Evolutionary conservation across 306 rosid genomes (phyloP), one percentile per base, ranked within the genome.

Genomic region (Cicer bijugum): DNA sequence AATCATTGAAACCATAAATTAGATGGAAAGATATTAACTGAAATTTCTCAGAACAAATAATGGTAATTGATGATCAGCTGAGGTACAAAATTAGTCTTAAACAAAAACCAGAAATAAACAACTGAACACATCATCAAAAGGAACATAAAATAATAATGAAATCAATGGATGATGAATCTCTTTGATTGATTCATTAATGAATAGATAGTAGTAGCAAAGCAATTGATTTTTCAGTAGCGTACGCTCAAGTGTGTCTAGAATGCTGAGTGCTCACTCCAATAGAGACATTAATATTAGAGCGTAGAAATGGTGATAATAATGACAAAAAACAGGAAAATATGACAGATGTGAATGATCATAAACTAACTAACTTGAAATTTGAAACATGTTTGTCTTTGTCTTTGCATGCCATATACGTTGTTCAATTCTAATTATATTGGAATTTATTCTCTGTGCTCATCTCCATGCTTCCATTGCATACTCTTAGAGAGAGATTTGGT

Each of bases 331-430:
- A 75, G 84, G 79, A 76, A 48, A 81, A 63, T 63, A 79, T 58
- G 93, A 88, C 87, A 85, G 56, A 74, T 85, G 85, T 71, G 80
- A 80, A 81, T 47, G 46, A 38, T 72, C 67, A 78, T 62, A 38
- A 44, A 28, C 15, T 10, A 43, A 44, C 35, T 67, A 69, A 77
- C 57, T 15, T 51, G 44, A 8, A 71, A 28, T 28, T 28, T 28
- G 35, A 28, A 84, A 76, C 78, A 76, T 60, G 4, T 28, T 28
- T 28, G 35, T 3, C 35, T 28, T 28, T 44, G 66, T 12, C 20
- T 9, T 45, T 58, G 71, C 75, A 73, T 78, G 35, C 81, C 75
- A 73, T 78, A 14, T 82, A 79, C 86, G 81, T 79, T 83, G 56
- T 81, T 82, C 66, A 65, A 28, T 71, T 55, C 53, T 33, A 33